A percentile compares a stretch with the other conserved stretches of the same genome.
phyloP scores from a whole-genome alignment of 2,329 filamentous ascomycete species.

The Botryotinia calthae region DNA sequence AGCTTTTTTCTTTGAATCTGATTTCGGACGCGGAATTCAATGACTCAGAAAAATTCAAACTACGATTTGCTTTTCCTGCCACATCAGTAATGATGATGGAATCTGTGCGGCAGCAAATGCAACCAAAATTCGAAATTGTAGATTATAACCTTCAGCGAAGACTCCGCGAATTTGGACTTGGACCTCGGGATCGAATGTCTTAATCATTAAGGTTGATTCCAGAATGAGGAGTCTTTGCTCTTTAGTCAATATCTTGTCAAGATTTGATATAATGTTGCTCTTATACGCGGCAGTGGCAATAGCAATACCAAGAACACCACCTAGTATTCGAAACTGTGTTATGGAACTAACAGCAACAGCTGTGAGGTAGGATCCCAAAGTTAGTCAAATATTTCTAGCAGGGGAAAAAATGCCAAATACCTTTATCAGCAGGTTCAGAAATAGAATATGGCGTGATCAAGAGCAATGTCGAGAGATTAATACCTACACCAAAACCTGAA shows the following conservation, averaged over 20 bases:
- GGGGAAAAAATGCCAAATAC: too few species aligned
- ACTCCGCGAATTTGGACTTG: neutral
- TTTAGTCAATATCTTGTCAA: neutral
- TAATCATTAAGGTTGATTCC: neutral
- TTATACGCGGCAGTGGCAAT: constrained; percentile 10
- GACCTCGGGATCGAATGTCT: neutral
- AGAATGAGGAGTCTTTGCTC: neutral
- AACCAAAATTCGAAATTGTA: constrained; percentile 7
- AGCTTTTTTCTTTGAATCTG: too few species aligned
- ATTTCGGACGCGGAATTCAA: too few species aligned
- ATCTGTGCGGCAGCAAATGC: constrained; percentile 3
- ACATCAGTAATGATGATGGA: constrained; percentile 5
- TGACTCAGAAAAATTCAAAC: neutral
- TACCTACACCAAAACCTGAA: too few species aligned
- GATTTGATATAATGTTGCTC: neutral
- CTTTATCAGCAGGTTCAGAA: too few species aligned
- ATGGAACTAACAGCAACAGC: constrained; percentile 6
- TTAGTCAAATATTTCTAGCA: too few species aligned
- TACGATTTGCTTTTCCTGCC: constrained; percentile 1
- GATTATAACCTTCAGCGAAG: neutral
- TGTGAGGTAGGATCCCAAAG: neutral
- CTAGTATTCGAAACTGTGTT: constrained; percentile 8
- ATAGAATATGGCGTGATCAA: too few species aligned
- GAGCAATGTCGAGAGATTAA: too few species aligned
- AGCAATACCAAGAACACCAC: constrained; percentile 10